Evolutionary conservation across 2,329 filamentous ascomycete species (phyloP), one percentile per base, ranked within the genome.

Genomic region (Colletotrichum agaves): DNA sequence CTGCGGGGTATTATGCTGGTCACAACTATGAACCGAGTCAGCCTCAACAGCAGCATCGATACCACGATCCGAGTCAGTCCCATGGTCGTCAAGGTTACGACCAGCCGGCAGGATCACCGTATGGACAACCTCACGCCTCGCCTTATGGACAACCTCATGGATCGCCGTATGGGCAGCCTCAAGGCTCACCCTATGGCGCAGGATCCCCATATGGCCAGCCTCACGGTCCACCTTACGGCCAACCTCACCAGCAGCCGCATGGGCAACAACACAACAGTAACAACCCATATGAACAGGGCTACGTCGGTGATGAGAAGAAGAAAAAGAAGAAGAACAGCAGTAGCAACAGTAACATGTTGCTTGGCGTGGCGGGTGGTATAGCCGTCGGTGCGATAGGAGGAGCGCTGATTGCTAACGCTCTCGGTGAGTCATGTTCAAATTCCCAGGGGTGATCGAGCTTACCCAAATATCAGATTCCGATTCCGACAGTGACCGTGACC

Each of bases 301-400:
- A 73, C 41, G 27, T 41, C 35, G 60, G 61, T 33, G 43, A 67
- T 33, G 43, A 67, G 44, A 53, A 56, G 56, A 63, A 63, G 11
- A 50, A 78, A 61, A 75, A 81, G 47, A 74, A 79, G 69, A 77
- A 80, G 71, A 75, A 78, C 61, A 78, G 79, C 52, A 80, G 82
- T 53, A 81, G 83, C 27, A 81, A 81, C 61, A 83, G 83, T 39
- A 83, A 84, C 72, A 80, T 87, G 72, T 75, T 89, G 19, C 78
- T 87, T 41, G 87, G 83, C 21, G 88, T 84, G 59, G 85, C 85
- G 5, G 88, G 83, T 47, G 88, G 88, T 73, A 69, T 89, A 31
- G 87, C 86, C 0, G 78, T 83, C 8, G 87, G 87, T 69, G 85
- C 82, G 47, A 74, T 88, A 37, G 88, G 85, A 11, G 88, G 88